phyloP scores from a whole-genome alignment of 805 yeast genomes.

The Huiozyma sinensis region DNA sequence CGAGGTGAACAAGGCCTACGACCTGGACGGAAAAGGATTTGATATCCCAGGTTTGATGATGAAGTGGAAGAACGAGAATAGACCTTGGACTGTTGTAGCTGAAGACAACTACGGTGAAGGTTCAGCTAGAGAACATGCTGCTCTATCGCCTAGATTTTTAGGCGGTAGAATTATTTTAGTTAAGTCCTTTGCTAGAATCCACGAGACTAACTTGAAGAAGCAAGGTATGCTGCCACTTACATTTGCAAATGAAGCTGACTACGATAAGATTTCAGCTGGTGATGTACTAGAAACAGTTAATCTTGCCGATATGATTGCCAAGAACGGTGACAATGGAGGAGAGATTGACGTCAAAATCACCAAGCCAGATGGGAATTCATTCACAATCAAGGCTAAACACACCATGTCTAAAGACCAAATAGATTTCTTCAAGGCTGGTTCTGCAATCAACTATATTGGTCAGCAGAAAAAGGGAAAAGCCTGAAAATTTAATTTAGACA shows the following conservation, averaged over 20 bases:
- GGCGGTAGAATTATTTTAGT: constrained; percentile 85
- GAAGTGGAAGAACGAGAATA: constrained; percentile 76
- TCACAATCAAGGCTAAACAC: constrained; percentile 71
- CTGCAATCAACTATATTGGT: constrained; percentile 90
- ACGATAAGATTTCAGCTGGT: constrained; percentile 67
- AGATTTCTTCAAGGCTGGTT: constrained; percentile 93
- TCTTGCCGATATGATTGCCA: constrained; percentile 63
- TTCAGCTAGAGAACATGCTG: constrained; percentile 98
- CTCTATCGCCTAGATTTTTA: constrained; percentile 85
- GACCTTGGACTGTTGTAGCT: constrained; percentile 93
- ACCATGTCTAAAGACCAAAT: constrained; percentile 96
- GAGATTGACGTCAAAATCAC: constrained; percentile 58
- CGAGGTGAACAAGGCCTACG: constrained; percentile 84
- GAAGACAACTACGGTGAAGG: constrained; percentile 99
- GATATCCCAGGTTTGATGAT: constrained; percentile 95
- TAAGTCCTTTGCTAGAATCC: constrained; percentile 95
- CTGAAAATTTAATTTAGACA: background rate
- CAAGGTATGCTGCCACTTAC: constrained; percentile 96
- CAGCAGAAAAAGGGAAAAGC: constrained; percentile 32
- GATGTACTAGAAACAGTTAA: constrained; percentile 71
- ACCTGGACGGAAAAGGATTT: constrained; percentile 64
- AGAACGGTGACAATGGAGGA: constrained; percentile 86
- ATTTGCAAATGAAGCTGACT: constrained; percentile 82
- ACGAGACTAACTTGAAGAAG: constrained; percentile 94
- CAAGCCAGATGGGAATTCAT: constrained; percentile 59